These are phyloP conservation scores for Cladosporium sp. DNA, from an alignment of 2,329 filamentous ascomycete species.

Conservation along the genomic window DNA sequence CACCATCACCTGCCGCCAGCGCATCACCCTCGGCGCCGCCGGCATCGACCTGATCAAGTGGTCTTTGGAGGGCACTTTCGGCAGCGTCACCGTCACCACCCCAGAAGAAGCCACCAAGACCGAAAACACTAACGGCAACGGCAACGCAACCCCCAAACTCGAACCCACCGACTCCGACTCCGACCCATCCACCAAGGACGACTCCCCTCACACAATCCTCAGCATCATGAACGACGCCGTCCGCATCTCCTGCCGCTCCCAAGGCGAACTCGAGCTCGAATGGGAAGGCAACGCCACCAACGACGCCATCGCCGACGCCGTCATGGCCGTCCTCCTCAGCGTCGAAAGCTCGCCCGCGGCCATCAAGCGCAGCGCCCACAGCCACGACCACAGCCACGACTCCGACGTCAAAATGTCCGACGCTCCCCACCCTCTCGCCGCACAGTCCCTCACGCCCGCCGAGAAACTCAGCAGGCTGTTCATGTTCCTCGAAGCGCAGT, in stretches of 20 bases:
- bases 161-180: constrained; percentile 50
- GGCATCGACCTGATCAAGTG: constrained; percentile 90
- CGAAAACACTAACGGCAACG: constrained; percentile 30
- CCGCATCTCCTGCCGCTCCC: constrained; percentile 61
- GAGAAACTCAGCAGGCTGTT: constrained; percentile 83
- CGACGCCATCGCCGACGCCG: constrained; percentile 95
- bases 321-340: constrained; percentile 87
- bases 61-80: constrained; percentile 93
- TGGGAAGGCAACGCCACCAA: constrained; percentile 99
- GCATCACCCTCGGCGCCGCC: constrained; percentile 82
- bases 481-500: constrained; percentile 97
- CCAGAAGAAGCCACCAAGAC: constrained; percentile 27
- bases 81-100: constrained; percentile 61
- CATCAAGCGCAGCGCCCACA: constrained; percentile 71
- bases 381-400: constrained; percentile 50
- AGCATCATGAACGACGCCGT: constrained; percentile 87
- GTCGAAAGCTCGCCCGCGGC: constrained; percentile 94
- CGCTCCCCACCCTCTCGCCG: constrained; percentile 2
- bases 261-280: constrained; percentile 80
- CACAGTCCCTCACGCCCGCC: constrained; percentile 65
- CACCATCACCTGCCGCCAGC: constrained; percentile 88
- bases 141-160: constrained; percentile 39
- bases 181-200: constrained; percentile 29
- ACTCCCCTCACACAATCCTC: constrained; percentile 46
- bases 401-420: constrained; percentile 39